Percentiles rank a stretch among this genome's conserved stretches.
These are phyloP conservation scores for Rhamnella rubrinervis DNA, from an alignment of 331 rosid species.

Conservation along the genomic window DNA sequence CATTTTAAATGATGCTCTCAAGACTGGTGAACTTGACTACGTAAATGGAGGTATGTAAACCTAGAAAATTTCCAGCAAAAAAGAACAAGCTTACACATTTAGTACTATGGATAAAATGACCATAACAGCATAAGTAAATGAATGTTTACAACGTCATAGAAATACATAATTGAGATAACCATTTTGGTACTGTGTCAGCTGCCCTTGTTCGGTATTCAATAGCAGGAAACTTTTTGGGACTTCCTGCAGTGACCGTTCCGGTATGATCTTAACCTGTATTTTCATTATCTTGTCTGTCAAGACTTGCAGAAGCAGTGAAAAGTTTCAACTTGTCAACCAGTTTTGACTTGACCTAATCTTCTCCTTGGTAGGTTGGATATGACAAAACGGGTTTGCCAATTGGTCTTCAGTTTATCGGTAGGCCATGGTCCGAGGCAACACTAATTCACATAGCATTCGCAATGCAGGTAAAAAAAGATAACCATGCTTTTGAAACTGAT, in stretches of 20 bases:
- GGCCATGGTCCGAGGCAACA: constrained; percentile 90
- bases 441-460: constrained; percentile 73
- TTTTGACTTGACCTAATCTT: neutral
- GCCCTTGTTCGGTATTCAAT: constrained; percentile 82
- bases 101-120: too few relatives aligned
- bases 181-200: constrained; percentile 45
- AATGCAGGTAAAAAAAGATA: constrained; percentile 52
- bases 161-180: neutral
- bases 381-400: constrained; percentile 77
- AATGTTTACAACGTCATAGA: too few relatives aligned
- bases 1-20: constrained; percentile 62
- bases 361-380: constrained; percentile 65
- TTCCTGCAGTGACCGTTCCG: constrained; percentile 77
- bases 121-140: too few relatives aligned
- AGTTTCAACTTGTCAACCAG: neutral
- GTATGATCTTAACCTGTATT: constrained; percentile 40
- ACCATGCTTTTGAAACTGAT: neutral
- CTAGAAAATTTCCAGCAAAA: too few relatives aligned
- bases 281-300: neutral
- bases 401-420: constrained; percentile 88
- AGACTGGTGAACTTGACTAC: constrained; percentile 96
- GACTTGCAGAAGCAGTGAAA: neutral
- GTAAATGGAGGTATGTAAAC: constrained; percentile 70
- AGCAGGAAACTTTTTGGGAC: constrained; percentile 87
- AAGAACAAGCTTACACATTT: too few relatives aligned